These are phyloP conservation scores for Chrysochromulina parva DNA, from an alignment of 78 protist species.

Conservation along the genomic window DNA sequence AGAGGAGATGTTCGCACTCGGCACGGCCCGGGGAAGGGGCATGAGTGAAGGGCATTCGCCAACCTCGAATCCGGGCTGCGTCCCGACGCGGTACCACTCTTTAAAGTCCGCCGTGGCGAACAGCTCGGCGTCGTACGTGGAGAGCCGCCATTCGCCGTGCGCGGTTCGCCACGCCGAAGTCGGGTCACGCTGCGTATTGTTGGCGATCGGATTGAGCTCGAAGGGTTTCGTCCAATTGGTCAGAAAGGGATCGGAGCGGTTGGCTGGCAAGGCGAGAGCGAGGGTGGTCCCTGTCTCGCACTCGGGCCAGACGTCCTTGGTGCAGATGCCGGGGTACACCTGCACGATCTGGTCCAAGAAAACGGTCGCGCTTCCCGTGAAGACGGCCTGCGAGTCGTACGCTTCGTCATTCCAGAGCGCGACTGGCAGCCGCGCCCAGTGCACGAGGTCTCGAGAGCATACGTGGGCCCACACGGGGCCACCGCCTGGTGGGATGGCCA, in stretches of 20 bases:
- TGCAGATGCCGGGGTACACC: slow-evolving; percentile 17
- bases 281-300: slow-evolving; percentile 9
- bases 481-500: neutral
- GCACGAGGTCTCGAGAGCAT: neutral
- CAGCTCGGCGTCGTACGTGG: neutral
- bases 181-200: slow-evolving; percentile 30
- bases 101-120: neutral
- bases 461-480: slow-evolving; percentile 20
- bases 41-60: no score
- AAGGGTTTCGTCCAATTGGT: slow-evolving; percentile 4
- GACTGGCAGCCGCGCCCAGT: slow-evolving; percentile 17
- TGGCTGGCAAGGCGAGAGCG: slow-evolving; percentile 10
- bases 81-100: no score
- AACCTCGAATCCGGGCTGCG: no score
- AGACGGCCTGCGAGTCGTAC: slow-evolving; percentile 7
- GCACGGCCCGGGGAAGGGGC: no score
- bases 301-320: neutral
- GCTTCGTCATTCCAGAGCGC: slow-evolving; percentile 16
- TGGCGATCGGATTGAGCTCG: neutral
- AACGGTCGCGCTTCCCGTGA: neutral
- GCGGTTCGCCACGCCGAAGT: neutral
- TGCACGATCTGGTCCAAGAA: neutral
- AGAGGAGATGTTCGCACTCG: no score
- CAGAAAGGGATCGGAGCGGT: neutral
- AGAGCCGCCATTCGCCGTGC: slow-evolving; percentile 15